These are phyloP conservation scores for Pichia norvegensis DNA, from an alignment of 1,139 yeast species.

Conservation along the genomic window DNA sequence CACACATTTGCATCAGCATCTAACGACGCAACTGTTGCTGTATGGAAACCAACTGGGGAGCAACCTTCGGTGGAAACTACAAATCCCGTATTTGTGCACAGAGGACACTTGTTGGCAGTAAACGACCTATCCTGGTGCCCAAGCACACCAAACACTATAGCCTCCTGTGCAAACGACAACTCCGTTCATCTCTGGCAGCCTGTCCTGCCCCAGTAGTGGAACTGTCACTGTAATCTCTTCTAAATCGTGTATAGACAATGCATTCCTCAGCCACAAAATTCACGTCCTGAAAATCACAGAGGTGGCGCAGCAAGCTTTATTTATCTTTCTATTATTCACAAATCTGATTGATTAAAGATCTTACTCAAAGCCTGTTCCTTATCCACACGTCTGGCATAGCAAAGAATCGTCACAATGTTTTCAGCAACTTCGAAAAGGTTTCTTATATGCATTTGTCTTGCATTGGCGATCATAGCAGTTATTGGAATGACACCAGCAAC, in stretches of 20 bases:
- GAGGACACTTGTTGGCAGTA: slow-evolving; percentile 86
- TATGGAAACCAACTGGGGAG: slow-evolving; percentile 45
- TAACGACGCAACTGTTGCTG: slow-evolving; percentile 56
- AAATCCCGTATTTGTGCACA: slow-evolving; percentile 60
- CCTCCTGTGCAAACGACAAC: slow-evolving; percentile 84
- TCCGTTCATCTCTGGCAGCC: slow-evolving; percentile 83
- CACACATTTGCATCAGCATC: slow-evolving; percentile 68
- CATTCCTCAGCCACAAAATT: no score
- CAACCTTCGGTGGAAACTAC: neutral
- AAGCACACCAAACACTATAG: slow-evolving; percentile 67
- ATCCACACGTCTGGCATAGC: no score
- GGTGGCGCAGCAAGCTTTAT: no score
- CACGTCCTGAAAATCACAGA: no score
- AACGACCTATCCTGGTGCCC: slow-evolving; percentile 86
- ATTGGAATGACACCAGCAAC: slow-evolving; percentile 11
- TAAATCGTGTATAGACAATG: no score
- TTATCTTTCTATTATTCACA: no score
- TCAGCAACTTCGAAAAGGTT: slow-evolving; percentile 7
- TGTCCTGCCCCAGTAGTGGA: neutral
- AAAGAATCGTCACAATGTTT: slow-evolving; percentile 1
- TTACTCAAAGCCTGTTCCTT: no score
- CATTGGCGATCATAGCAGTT: slow-evolving; percentile 9
- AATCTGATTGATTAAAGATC: no score
- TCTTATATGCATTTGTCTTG: slow-evolving; percentile 7
- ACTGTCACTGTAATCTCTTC: neutral